Percentiles rank a stretch among this genome's conserved stretches.
Evolutionary conservation across 768 basidiomycete species (phyloP).

Genomic region (Suillus bovinus): DNA sequence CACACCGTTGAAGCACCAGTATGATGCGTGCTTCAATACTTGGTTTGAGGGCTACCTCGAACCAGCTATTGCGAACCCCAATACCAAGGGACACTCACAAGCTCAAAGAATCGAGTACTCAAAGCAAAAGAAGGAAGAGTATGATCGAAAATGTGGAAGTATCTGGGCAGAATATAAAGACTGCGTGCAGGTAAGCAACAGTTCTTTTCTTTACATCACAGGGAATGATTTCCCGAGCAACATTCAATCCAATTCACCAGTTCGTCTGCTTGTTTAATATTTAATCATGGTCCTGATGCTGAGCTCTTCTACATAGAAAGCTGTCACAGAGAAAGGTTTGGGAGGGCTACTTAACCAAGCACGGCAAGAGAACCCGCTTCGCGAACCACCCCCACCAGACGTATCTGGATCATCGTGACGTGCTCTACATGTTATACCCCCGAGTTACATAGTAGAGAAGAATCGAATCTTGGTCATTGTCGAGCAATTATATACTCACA

Average conservation of each 20-base stretch:
- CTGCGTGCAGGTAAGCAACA: conserved; percentile 74
- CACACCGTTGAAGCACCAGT: conserved; percentile 85
- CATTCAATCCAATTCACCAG: neutral
- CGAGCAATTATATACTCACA: neutral
- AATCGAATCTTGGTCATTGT: neutral
- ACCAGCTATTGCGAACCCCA: conserved; percentile 54
- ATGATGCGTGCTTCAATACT: conserved; percentile 94
- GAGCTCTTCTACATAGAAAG: conserved; percentile 50
- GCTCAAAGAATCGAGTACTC: conserved; percentile 61
- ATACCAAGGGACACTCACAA: conserved; percentile 38
- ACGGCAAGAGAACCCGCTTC: conserved; percentile 74
- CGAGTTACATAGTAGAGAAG: neutral
- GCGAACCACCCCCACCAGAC: conserved; percentile 51
- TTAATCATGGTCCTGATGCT: neutral
- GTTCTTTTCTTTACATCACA: neutral
- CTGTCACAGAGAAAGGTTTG: conserved; percentile 76
- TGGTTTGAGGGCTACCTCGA: conserved; percentile 98
- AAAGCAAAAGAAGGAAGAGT: conserved; percentile 82
- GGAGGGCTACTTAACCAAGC: conserved; percentile 79
- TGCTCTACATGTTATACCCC: neutral
- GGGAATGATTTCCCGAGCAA: conserved; percentile 3
- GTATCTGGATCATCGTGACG: neutral
- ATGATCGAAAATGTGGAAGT: conserved; percentile 81
- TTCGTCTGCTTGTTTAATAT: neutral
- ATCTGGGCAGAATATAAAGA: conserved; percentile 78